These are phyloP conservation scores for Diplodia seriata DNA, from an alignment of 2,329 filamentous ascomycete species.

Conservation along the genomic window DNA sequence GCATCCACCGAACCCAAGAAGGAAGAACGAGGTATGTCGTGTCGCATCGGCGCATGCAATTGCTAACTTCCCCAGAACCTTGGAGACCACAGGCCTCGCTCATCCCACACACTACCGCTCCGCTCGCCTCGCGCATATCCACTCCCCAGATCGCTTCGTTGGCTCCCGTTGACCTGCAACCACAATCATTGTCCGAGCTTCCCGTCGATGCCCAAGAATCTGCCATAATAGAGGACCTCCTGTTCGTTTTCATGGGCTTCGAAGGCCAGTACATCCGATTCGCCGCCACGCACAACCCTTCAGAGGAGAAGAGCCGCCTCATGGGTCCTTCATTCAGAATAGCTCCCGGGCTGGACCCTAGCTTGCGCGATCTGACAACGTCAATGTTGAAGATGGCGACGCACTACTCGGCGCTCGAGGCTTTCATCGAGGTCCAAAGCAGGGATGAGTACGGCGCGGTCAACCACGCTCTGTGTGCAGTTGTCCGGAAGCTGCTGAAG, in stretches of 20 bases:
- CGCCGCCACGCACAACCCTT: slow-evolving; percentile 79
- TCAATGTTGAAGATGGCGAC: slow-evolving; percentile 95
- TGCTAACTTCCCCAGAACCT: slow-evolving; percentile 42
- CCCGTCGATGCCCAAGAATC: slow-evolving; percentile 83
- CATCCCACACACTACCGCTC: slow-evolving; percentile 71
- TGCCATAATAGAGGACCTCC: slow-evolving; percentile 84
- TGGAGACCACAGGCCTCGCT: slow-evolving; percentile 86
- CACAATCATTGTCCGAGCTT: slow-evolving; percentile 71
- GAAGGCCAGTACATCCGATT: slow-evolving; percentile 98
- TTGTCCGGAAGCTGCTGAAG: slow-evolving; percentile 86
- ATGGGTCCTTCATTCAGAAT: slow-evolving; percentile 83
- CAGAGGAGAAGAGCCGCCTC: slow-evolving; percentile 84
- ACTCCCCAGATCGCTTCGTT: slow-evolving; percentile 68
- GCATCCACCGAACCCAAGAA: slow-evolving; percentile 24
- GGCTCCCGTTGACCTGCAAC: slow-evolving; percentile 73
- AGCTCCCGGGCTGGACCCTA: slow-evolving; percentile 84
- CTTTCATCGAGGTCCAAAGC: slow-evolving; percentile 93
- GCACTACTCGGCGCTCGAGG: slow-evolving; percentile 88
- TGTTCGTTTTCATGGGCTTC: slow-evolving; percentile 97
- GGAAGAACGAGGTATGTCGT: slow-evolving; percentile 29
- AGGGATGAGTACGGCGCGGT: slow-evolving; percentile 91
- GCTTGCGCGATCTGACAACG: slow-evolving; percentile 81
- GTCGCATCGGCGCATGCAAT: neutral
- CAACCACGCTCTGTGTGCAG: slow-evolving; percentile 95
- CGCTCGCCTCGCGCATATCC: slow-evolving; percentile 73